A percentile compares a stretch with the other conserved stretches of the same genome.
phyloP scores from a whole-genome alignment of 805 yeast genomes.

The Wickerhamiella domercqiae region DNA sequence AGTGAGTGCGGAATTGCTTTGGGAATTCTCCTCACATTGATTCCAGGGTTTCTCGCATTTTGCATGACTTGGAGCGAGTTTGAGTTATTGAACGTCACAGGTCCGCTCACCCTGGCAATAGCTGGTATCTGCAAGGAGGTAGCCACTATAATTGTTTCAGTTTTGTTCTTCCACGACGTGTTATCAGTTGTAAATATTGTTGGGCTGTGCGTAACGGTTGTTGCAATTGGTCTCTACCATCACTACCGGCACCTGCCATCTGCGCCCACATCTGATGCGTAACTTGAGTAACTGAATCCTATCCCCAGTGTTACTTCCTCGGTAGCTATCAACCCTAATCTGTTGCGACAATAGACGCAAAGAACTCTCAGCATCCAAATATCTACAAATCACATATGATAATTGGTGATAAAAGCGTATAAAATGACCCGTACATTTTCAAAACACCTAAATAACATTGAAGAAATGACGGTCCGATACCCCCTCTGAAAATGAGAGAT shows the following conservation, averaged over 20 bases:
- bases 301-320: too few relatives aligned
- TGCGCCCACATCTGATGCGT: too few relatives aligned
- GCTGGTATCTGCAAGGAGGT: conserved; percentile 92
- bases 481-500: too few relatives aligned
- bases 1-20: conserved; percentile 35
- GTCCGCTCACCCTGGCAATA: conserved; percentile 70
- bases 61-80: conserved; percentile 76
- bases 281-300: too few relatives aligned
- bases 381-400: too few relatives aligned
- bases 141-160: conserved; percentile 55
- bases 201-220: conserved; percentile 61
- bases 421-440: too few relatives aligned
- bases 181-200: conserved; percentile 50
- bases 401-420: too few relatives aligned
- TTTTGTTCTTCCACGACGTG: conserved; percentile 60
- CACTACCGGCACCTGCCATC: conserved; percentile 22
- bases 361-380: too few relatives aligned
- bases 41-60: conserved; percentile 82
- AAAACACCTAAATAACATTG: too few relatives aligned
- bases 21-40: conserved; percentile 43
- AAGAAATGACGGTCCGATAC: too few relatives aligned
- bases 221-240: conserved; percentile 76
- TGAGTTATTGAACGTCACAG: conserved; percentile 63
- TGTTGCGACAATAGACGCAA: too few relatives aligned
- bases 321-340: too few relatives aligned